These are phyloP conservation scores for Lolium perenne DNA, from an alignment of 176 grass and related monocot species.

Conservation along the genomic window DNA sequence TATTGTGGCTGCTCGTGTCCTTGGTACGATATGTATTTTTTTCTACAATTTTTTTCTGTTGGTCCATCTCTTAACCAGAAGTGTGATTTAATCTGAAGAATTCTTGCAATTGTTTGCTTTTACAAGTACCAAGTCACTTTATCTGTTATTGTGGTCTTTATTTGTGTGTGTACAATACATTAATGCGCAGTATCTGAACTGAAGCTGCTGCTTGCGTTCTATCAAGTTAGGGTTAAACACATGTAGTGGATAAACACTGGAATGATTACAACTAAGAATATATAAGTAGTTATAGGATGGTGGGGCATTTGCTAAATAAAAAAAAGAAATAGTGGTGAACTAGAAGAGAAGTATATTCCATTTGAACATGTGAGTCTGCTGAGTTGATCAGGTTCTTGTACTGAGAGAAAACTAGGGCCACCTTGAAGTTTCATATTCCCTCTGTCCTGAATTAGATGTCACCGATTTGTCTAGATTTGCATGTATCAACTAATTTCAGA, in stretches of 20 bases:
- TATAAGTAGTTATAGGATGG: neutral
- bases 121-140: neutral
- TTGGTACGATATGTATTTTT: slow-evolving; percentile 62
- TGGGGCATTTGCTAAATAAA: slow-evolving; percentile 10
- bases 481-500: too few relatives aligned
- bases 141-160: slow-evolving; percentile 28
- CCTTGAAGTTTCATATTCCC: neutral
- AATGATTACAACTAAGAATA: neutral
- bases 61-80: neutral
- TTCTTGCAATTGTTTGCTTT: neutral
- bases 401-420: neutral
- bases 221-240: slow-evolving; percentile 14
- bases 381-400: neutral
- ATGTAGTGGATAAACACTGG: neutral
- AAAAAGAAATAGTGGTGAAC: neutral
- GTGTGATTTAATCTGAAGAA: neutral
- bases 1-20: slow-evolving; percentile 77
- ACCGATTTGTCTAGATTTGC: too few relatives aligned
- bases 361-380: neutral
- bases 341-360: neutral
- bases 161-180: neutral
- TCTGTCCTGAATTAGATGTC: too few relatives aligned
- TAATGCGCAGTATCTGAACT: neutral
- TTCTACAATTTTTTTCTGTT: slow-evolving; percentile 3
- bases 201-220: slow-evolving; percentile 3